Evolutionary conservation across 2,329 filamentous ascomycete genomes (phyloP), one percentile per base, ranked within the genome.

Genomic region (Trichoderma pleuroti): DNA sequence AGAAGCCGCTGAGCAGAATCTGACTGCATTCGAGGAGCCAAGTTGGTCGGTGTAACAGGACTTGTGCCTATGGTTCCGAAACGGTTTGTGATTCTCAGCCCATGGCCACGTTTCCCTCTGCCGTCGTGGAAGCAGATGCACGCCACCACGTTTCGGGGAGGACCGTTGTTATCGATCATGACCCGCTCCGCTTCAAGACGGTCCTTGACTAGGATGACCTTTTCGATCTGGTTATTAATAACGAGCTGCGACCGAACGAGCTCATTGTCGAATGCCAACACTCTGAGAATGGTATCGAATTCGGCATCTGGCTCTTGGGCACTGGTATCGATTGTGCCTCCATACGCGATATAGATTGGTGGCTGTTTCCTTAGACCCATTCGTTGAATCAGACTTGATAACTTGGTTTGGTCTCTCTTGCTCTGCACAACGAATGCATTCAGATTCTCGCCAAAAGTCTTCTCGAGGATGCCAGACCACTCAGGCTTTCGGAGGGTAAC

Each of bases 381-480:
- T 66, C 83, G 84, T 49, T 86, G 86, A 85, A 97, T 92, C 74
- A 97, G 80, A 3, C 79, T 79, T 18, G 84, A 86, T 4, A 99
- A 84, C 8, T 88, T 85, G n/a, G 85, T 85, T 78, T 93, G 90
- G 77, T 99, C 96, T 14, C 84, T 81, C 76, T 92, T 93, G 79
- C 85, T 93, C 7, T 88, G 90, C 54, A 98, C 94, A 64, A 97
- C 87, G 77, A 98, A 99, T 1, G 88, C 90, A 72, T 89, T 91
- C 36, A 98, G 82, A 0, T 83, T 84, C 4, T 80, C 81, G n/a
- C 93, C 93, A 59, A 97, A 86, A 1, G 88, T 88, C 73, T 87
- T 91, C 78, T 99, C 96, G 16, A 99, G 80, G 56, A 97, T 89
- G 0, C 88, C 87, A 1, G 91, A 92, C 96, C 96, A 99, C 75